Evolutionary conservation across 805 yeast species (phyloP).

Genomic region (Candida maltosa): DNA sequence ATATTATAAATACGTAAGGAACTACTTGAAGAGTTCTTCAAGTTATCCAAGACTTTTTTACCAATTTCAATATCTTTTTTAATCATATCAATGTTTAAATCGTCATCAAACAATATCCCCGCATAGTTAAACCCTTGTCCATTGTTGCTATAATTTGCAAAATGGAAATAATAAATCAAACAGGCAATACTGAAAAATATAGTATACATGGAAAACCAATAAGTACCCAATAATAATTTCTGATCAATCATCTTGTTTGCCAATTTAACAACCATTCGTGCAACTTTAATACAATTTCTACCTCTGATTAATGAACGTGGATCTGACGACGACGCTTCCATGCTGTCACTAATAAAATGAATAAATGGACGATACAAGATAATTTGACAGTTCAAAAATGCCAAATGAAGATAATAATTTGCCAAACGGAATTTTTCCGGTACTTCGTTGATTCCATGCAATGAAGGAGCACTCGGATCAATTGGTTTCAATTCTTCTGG

Average conservation of each 20-base stretch:
- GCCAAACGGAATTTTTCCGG: constrained; percentile 67
- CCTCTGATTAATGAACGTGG: constrained; percentile 70
- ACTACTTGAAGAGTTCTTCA: constrained; percentile 73
- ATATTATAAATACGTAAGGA: constrained; percentile 79
- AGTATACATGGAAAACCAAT: constrained; percentile 89
- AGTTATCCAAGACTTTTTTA: constrained; percentile 62
- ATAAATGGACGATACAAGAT: constrained; percentile 85
- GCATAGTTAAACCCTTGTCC: constrained; percentile 37
- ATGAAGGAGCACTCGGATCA: constrained; percentile 42
- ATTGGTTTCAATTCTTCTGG: constrained; percentile 75
- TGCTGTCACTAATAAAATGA: constrained; percentile 68
- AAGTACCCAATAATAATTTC: constrained; percentile 73
- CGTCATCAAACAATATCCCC: constrained; percentile 44
- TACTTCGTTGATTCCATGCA: constrained; percentile 12
- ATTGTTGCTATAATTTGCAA: constrained; percentile 40
- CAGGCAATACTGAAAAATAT: constrained; percentile 88
- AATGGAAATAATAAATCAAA: constrained; percentile 73
- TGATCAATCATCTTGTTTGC: constrained; percentile 78
- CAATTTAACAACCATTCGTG: constrained; percentile 74
- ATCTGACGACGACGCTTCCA: constrained; percentile 34
- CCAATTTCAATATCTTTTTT: constrained; percentile 81
- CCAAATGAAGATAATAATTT: constrained; percentile 66
- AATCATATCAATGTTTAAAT: constrained; percentile 53
- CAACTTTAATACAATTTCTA: constrained; percentile 78
- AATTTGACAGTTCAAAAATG: constrained; percentile 74